Percentiles rank a stretch among this genome's conserved stretches.
Evolutionary conservation across 139 green algal species (phyloP).

Genomic region (Marvania coccoides): DNA sequence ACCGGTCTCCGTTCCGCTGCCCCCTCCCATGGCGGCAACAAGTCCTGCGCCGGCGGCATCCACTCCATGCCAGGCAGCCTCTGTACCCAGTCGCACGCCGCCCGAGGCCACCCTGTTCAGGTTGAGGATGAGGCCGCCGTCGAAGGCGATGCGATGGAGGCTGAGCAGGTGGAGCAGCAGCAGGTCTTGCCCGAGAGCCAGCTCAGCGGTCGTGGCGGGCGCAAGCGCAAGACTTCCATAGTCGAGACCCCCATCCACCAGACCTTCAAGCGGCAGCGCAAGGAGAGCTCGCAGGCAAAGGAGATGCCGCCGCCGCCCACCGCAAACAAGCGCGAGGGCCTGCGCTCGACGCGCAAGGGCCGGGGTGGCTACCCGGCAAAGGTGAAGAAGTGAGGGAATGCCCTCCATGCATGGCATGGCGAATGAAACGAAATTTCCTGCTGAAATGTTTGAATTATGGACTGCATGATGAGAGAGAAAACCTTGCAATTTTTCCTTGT

Average conservation of each 20-base stretch:
- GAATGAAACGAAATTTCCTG: too few relatives aligned
- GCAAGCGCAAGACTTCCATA: background rate
- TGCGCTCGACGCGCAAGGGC: background rate
- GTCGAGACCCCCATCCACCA: background rate
- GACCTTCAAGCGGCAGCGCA: background rate
- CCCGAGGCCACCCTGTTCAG: background rate
- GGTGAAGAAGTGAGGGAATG: too few relatives aligned
- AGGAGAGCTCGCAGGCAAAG: background rate
- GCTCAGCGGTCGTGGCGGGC: background rate
- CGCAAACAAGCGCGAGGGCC: background rate
- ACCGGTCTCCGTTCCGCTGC: background rate
- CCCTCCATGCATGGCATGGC: too few relatives aligned
- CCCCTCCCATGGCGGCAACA: background rate
- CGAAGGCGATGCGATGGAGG: background rate
- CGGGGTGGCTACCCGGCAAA: too few relatives aligned
- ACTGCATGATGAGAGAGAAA: too few relatives aligned
- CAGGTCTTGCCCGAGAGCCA: slow-evolving; percentile 1
- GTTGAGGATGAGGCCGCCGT: background rate
- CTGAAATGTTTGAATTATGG: too few relatives aligned
- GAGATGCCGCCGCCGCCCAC: background rate
- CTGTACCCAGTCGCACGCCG: background rate
- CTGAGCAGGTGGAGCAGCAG: background rate
- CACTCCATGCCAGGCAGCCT: background rate
- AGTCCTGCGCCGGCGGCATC: background rate
- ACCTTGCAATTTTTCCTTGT: too few relatives aligned